phyloP scores from a whole-genome alignment of 768 basidiomycete genomes.

The Mrakia hoshinonis region DNA sequence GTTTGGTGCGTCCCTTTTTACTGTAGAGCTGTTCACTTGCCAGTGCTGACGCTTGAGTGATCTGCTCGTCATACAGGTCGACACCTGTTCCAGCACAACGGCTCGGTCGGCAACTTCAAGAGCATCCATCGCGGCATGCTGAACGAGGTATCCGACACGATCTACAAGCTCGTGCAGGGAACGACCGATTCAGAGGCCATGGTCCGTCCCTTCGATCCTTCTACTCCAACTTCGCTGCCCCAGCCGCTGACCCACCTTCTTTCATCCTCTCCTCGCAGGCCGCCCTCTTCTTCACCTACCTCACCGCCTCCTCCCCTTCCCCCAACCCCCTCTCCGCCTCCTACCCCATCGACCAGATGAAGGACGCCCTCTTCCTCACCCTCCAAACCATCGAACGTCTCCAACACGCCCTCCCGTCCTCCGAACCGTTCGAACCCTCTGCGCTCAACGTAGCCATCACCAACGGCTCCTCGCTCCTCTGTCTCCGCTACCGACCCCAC shows the following conservation, averaged over 20 bases:
- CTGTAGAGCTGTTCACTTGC: too few relatives aligned
- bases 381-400: conserved; percentile 12
- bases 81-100: conserved; percentile 40
- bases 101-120: conserved; percentile 35
- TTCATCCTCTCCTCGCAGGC: background rate
- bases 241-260: background rate
- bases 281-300: conserved; percentile 17
- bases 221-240: too few relatives aligned
- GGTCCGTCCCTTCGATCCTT: background rate
- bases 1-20: conserved; percentile 23
- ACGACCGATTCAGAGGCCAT: conserved; percentile 19
- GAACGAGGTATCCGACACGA: background rate
- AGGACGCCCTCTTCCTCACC: background rate
- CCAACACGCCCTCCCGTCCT: background rate
- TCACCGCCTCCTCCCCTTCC: background rate
- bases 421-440: conserved; percentile 1
- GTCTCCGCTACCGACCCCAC: conserved; percentile 1
- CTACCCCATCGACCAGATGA: background rate
- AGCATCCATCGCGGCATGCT: conserved; percentile 21
- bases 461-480: background rate
- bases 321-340: background rate
- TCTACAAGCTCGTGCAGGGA: background rate
- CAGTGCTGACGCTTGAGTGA: background rate
- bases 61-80: background rate
- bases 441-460: conserved; percentile 6